Base-by-base conservation (phyloP, 495 filamentous ascomycete species). In the Penicillium bovifimosum region DNA sequence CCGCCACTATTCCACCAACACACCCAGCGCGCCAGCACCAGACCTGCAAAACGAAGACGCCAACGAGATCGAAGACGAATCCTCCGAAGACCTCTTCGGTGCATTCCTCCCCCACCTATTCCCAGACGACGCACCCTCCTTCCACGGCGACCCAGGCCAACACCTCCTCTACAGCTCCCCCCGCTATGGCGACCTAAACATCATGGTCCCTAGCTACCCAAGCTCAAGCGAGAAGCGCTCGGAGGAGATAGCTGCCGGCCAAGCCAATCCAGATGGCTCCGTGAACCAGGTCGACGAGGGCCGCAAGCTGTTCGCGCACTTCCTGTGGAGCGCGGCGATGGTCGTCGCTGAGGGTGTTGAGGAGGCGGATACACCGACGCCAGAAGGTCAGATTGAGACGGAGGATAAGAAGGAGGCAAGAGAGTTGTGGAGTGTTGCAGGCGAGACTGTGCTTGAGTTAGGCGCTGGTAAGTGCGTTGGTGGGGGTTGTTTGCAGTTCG, bases 291-390 rank as follows among this genome's bases (percentile, higher is more conserved):
- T 66, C 1, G 80, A 85, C 26, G 71, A 78, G 34, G 80, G 79
- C 13, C 66, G 85, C 47, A 73, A 67, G 35, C 77, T 93, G 33
- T 95, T 91, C 65, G 84, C 84, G 31, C 91, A 95, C 65, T 87
- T 87, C 65, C 69, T 96, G 6, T 96, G 91, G 91, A 95, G 92
- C 64, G 76, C 88, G n/a, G 83, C 77, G 0, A 69, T 92, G 56
- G 73, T 85, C 48, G 74, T 91, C 41, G 86, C 86, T 1, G 86
- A 88, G 63, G 71, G 84, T 10, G 71, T 93, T 9, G 83, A 87
- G 59, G 69, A 55, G 24, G 65, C 64, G 10, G 63, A 59, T 51
- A 55, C 9, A 11, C 49, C 44, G 1, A 8, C n/a, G 3, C 17
- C 18, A 20, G 16, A 5, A 11, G 28, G 43, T 13, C 31, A 41